Evolutionary conservation across 106 monocot genomes (phyloP).

Genomic region (Hemerocallis citrina): DNA sequence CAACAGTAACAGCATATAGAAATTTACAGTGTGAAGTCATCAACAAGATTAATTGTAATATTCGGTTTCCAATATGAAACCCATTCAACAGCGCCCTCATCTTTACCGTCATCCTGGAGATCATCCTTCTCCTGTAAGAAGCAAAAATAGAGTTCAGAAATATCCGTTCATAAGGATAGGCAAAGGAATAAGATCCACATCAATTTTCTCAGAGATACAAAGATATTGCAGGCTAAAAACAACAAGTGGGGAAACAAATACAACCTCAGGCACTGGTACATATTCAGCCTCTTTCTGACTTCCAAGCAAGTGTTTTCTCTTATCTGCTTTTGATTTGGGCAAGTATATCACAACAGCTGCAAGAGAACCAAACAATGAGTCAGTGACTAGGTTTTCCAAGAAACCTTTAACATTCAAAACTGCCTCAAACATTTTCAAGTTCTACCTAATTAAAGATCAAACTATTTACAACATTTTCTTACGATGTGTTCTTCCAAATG

Average conservation of each 20-base stretch:
- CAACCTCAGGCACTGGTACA: slow-evolving; percentile 33
- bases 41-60: slow-evolving; percentile 88
- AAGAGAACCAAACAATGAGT: slow-evolving; percentile 10
- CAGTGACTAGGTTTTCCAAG: background rate
- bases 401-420: background rate
- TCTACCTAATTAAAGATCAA: too few species aligned
- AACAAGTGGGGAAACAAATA: background rate
- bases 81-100: slow-evolving; percentile 69
- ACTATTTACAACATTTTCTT: slow-evolving; percentile 24
- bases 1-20: background rate
- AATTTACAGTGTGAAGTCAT: slow-evolving; percentile 72
- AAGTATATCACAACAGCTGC: slow-evolving; percentile 79
- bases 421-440: background rate
- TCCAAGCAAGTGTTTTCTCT: slow-evolving; percentile 72
- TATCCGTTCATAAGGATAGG: background rate
- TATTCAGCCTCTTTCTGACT: slow-evolving; percentile 31
- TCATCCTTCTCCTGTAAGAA: slow-evolving; percentile 38
- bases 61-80: slow-evolving; percentile 95
- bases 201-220: background rate
- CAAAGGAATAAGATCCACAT: background rate
- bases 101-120: slow-evolving; percentile 25
- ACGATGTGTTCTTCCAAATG: slow-evolving; percentile 80
- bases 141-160: background rate
- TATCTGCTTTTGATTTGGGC: slow-evolving; percentile 68
- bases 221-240: background rate